Evolutionary conservation across 176 grass and related monocot species (phyloP), one percentile per base, ranked within the genome.

Genomic region (Oryza glumipatula): DNA sequence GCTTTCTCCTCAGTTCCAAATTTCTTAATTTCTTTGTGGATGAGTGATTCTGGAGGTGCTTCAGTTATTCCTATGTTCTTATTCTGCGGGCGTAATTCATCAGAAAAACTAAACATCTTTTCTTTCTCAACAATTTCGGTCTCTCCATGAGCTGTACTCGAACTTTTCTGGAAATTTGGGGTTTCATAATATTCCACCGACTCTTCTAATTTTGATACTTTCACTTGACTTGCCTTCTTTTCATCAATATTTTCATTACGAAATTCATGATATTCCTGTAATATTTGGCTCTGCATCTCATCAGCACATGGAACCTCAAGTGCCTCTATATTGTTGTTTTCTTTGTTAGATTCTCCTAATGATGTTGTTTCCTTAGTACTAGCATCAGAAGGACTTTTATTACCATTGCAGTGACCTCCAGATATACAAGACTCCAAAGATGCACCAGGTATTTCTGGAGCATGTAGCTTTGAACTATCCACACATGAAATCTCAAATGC

Each of bases 201-300:
- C 17, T 61, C 89, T 75, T 86, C 80, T 68, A 84, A 12, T 66
- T 86, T 83, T 16, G 38, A 43, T 68, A 76, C 44, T 81, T 72
- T 76, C 41, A 7, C 32, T 80, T 63, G 49, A 84, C 24, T 70
- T 61, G 15, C 83, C 61, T 74, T 21, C 30, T 38, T 82, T 44
- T 79, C 90, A 35, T 86, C 13, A 68, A 82, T 69, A 64, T 73
- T 64, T 22, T 23, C 58, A 21, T 19, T n/a, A 72, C 26, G 12
- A 73, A 65, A n/a, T 71, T 74, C 77, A 73, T 35, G 74, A 73
- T 32, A 58, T 68, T 82, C 85, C 19, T 66, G 14, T 19, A 68
- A 81, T 76, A 84, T 67, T 70, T 78, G 47, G 90, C 16, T 81
- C 61, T 10, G 19, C 23, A 71, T 87, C 3, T 77, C 89, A 89